Conservation (phyloP, 768 basidiomycete species). For the Kwoniella europaea region DNA sequence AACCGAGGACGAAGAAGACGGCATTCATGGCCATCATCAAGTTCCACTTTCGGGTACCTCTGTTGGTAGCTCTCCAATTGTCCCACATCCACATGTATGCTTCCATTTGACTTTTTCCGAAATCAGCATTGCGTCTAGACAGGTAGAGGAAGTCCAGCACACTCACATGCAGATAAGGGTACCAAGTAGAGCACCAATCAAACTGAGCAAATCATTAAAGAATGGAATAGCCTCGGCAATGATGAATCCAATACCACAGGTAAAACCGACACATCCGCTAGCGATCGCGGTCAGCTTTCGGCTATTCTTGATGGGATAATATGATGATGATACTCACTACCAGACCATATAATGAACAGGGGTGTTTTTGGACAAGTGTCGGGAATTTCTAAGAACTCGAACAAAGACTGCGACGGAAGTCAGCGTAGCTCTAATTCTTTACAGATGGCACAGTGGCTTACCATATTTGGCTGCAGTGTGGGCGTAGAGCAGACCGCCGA, state of each 20-base stretch:
- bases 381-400: constrained; percentile 39
- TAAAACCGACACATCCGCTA: constrained; percentile 39
- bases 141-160: neutral
- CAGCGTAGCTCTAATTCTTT: neutral
- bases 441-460: neutral
- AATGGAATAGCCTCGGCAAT: constrained; percentile 53
- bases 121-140: neutral
- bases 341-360: constrained; percentile 41
- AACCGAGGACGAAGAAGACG: constrained; percentile 20
- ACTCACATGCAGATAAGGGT: constrained; percentile 46
- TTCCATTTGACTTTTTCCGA: constrained; percentile 25
- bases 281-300: neutral
- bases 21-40: constrained; percentile 14
- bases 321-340: constrained; percentile 32
- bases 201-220: constrained; percentile 42
- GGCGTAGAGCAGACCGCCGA: constrained; percentile 37
- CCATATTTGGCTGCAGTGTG: constrained; percentile 25
- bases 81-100: constrained; percentile 54
- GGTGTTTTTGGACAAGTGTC: constrained; percentile 41
- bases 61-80: constrained; percentile 23
- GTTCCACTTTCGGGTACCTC: constrained; percentile 17
- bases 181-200: constrained; percentile 49
- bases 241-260: constrained; percentile 43
- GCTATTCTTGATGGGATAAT: neutral
- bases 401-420: constrained; percentile 35